Evolutionary conservation across 805 yeast species (phyloP), one percentile per base, ranked within the genome.

Genomic region (Alloascoidea hylecoeti): DNA sequence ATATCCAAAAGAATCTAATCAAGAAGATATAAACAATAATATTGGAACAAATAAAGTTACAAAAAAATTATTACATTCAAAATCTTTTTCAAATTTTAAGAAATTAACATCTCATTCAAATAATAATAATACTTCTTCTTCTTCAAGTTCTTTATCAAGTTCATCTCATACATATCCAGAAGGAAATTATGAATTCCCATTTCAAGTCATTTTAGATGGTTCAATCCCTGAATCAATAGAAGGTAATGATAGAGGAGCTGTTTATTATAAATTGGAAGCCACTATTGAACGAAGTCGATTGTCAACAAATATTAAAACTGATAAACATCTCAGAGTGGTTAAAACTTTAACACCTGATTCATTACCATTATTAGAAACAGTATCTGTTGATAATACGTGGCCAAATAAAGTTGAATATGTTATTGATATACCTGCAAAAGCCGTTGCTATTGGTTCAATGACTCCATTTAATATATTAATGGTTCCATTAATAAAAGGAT

Each of bases 301-400:
- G 49, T 70, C 77, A 38, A 70, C 69, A 43, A 75, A 76, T 40
- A 55, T 89, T 46, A 51, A 65, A 4, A 67, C 86, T 14, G 75
- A 73, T 47, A 82, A 76, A 56, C 85, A 78, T 49, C 45, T 92
- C 2, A 72, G 95, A 42, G 75, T 92, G 5, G 73, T 92, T 6
- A 69, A 98, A 49, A 89, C 98, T 0, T 60, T 89, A 42, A 75
- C 95, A 2, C 72, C 94, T 0, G 97, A 89, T 55, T 71, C 94
- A 1, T 70, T 82, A 3, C 97, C 92, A 49, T 63, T 86, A 16
- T 70, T 92, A 0, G 96, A 89, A 55, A 84, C 97, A 0, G 82
- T 88, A 48, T 83, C 94, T 0, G 94, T 89, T 19, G 95, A 86
- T 51, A 89, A 89, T 53, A 78, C 88, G 1, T 89, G 97, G 97